Evolutionary conservation across 768 basidiomycete species (phyloP).

Genomic region (Sarcomyxa edulis): DNA sequence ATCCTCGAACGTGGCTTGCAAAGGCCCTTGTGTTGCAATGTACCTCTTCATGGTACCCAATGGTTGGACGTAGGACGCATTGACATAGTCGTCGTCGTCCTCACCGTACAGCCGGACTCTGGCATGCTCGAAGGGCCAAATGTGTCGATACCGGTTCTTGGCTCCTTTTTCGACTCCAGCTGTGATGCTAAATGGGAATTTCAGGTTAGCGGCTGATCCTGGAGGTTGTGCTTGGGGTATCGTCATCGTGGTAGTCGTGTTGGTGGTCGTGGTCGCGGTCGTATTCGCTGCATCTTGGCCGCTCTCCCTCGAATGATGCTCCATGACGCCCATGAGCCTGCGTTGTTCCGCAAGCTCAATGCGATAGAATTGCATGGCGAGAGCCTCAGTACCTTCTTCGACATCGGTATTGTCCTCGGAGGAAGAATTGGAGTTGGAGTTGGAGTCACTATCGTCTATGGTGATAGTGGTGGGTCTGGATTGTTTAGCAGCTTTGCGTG

Average conservation of each 20-base stretch:
- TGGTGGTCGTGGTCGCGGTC: slow-evolving; percentile 1
- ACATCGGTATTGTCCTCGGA: slow-evolving; percentile 31
- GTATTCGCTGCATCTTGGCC: no score
- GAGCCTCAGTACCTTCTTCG: slow-evolving; percentile 68
- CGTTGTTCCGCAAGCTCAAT: slow-evolving; percentile 91
- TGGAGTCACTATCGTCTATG: slow-evolving; percentile 22
- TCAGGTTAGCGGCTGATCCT: slow-evolving; percentile 11
- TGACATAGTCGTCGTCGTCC: slow-evolving; percentile 85
- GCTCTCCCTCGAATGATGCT: slow-evolving; percentile 75
- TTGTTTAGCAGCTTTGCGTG: slow-evolving; percentile 44
- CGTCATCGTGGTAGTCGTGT: background rate
- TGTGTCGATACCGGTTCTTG: slow-evolving; percentile 94
- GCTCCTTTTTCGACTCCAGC: slow-evolving; percentile 93
- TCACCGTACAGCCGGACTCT: slow-evolving; percentile 64
- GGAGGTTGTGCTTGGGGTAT: slow-evolving; percentile 11
- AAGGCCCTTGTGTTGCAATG: slow-evolving; percentile 94
- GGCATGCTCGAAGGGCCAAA: slow-evolving; percentile 97
- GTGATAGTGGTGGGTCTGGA: slow-evolving; percentile 17
- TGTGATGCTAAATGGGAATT: slow-evolving; percentile 88
- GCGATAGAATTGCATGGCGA: slow-evolving; percentile 91
- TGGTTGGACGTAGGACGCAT: slow-evolving; percentile 91
- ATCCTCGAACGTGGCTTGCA: slow-evolving; percentile 83
- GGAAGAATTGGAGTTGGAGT: slow-evolving; percentile 17
- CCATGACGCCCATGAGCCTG: slow-evolving; percentile 85
- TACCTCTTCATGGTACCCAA: slow-evolving; percentile 77